phyloP scores from a whole-genome alignment of 2,329 filamentous ascomycete genomes.

The Botryotinia calthae region DNA sequence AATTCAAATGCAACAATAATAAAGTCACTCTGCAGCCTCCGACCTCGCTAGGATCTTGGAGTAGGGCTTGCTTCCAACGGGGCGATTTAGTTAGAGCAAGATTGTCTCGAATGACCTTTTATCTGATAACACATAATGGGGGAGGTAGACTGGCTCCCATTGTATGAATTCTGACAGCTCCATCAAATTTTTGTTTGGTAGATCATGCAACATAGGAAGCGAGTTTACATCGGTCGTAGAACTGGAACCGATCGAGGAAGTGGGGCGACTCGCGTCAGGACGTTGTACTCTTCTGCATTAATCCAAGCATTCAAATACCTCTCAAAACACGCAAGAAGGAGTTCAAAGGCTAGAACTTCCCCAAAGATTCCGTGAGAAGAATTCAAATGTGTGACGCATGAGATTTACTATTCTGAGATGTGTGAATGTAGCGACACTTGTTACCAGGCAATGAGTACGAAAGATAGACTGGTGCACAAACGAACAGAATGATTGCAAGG shows the following conservation, averaged over 20 bases:
- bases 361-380: background rate
- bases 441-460: background rate
- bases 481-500: background rate
- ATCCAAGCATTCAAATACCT: background rate
- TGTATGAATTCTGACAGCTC: background rate
- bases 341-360: background rate
- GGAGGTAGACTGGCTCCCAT: fast-evolving
- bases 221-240: background rate
- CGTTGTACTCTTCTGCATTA: background rate
- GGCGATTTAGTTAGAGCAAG: background rate
- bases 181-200: background rate
- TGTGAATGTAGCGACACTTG: background rate
- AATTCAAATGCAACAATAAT: background rate
- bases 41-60: background rate
- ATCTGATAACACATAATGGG: background rate
- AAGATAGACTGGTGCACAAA: background rate
- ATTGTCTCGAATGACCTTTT: background rate
- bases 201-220: background rate
- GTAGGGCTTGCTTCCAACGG: background rate
- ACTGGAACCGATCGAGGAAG: background rate
- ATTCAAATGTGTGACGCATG: background rate
- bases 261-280: background rate
- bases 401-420: background rate
- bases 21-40: background rate
- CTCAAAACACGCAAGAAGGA: background rate